phyloP scores from a whole-genome alignment of 176 grass and related monocot species.

The Avena eriantha region DNA sequence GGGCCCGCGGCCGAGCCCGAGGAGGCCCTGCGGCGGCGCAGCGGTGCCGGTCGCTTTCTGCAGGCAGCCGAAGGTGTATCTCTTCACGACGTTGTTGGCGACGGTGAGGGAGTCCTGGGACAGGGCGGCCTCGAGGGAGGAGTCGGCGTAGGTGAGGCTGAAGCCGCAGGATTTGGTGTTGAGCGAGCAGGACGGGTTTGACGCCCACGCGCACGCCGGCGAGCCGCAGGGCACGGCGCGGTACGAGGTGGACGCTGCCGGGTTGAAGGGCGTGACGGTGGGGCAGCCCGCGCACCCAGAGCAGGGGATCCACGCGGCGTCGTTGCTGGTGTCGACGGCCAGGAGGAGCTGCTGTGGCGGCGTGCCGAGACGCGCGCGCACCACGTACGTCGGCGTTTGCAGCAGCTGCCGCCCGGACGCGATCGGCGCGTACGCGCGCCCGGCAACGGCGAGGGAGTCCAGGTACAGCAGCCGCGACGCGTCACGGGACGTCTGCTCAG shows the following conservation, averaged over 20 bases:
- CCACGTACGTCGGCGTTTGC: slow-evolving; percentile 84
- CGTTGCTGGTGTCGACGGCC: slow-evolving; percentile 86
- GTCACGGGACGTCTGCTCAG: slow-evolving; percentile 58
- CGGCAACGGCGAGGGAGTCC: slow-evolving; percentile 45
- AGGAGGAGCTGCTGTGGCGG: slow-evolving; percentile 76
- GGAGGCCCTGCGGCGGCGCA: slow-evolving; percentile 76
- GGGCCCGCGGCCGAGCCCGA: slow-evolving; percentile 77
- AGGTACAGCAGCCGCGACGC: slow-evolving; percentile 70
- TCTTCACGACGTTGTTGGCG: slow-evolving; percentile 58
- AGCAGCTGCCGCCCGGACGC: slow-evolving; percentile 81
- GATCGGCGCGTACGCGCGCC: slow-evolving; percentile 69
- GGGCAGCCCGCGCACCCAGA: slow-evolving; percentile 62
- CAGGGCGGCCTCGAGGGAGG: slow-evolving; percentile 61
- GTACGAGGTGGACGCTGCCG: slow-evolving; percentile 51
- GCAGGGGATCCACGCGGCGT: slow-evolving; percentile 89
- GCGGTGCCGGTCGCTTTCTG: slow-evolving; percentile 71
- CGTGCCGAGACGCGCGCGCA: slow-evolving; percentile 72
- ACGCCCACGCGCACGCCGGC: slow-evolving; percentile 58
- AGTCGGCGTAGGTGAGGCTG: slow-evolving; percentile 72
- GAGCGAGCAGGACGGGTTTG: slow-evolving; percentile 53
- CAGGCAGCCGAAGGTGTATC: slow-evolving; percentile 88
- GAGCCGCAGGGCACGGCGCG: slow-evolving; percentile 60
- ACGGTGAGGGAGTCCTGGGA: slow-evolving; percentile 75
- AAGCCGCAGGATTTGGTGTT: slow-evolving; percentile 57
- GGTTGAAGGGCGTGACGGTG: slow-evolving; percentile 53